Percentiles rank a stretch among this genome's conserved stretches.
Conservation (phyloP, 331 rosid genomes). For the Ulmus americana region DNA sequence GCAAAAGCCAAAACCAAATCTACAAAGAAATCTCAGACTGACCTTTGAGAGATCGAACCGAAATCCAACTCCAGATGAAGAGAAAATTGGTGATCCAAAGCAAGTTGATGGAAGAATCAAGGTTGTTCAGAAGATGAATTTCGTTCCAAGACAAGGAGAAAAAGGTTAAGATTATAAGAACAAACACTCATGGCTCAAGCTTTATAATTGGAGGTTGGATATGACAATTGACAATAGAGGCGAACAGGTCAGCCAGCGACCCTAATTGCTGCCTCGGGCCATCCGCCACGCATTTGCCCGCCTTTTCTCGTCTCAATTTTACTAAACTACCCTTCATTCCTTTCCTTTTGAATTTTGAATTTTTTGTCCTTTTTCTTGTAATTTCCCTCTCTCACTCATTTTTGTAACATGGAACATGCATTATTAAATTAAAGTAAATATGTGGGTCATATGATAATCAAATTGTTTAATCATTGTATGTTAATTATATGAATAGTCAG, state of each 20-base stretch:
- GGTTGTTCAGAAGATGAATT: background rate
- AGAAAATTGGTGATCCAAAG: background rate
- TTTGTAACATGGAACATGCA: background rate
- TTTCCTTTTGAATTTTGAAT: background rate
- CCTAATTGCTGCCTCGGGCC: conserved; percentile 14
- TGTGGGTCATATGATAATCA: background rate
- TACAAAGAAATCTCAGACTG: background rate
- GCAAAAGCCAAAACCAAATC: background rate
- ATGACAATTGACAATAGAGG: background rate
- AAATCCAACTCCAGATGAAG: background rate
- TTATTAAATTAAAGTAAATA: background rate
- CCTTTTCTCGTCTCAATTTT: conserved; percentile 1
- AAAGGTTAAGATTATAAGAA: background rate
- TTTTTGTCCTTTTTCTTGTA: background rate
- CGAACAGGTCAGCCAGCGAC: background rate
- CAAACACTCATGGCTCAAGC: background rate
- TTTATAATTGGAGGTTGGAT: background rate
- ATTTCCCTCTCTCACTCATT: background rate
- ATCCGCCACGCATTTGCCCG: conserved; percentile 25
- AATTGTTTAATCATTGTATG: background rate
- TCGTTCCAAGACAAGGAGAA: conserved; percentile 6
- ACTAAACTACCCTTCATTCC: conserved; percentile 14
- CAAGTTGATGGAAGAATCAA: conserved; percentile 1
- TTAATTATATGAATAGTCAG: no score
- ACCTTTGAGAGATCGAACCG: no score